Evolutionary conservation across 805 yeast species (phyloP), one percentile per base, ranked within the genome.

Genomic region (Cyberlindnera maritima): DNA sequence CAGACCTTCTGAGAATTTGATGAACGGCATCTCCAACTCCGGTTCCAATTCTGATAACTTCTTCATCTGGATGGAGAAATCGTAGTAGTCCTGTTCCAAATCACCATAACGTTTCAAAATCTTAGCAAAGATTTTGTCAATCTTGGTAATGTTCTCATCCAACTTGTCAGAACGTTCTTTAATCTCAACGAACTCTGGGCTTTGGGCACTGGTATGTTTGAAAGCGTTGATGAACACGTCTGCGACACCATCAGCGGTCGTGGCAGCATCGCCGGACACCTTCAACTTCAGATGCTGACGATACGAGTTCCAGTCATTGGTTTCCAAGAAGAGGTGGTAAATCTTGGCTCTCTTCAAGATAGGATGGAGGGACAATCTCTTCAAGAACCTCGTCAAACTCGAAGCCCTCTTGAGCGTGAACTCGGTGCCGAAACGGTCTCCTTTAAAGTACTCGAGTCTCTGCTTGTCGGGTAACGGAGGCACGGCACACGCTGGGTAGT

Each of bases 391-490:
- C 55, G 84, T 81, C 37, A 92, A 71, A 4, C 97, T 87, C 39
- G 83, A 80, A 3, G 95, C 83, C 56, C 99, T 72, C 62, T 88
- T 87, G 50, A 75, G 72, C 0, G 96, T 92, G 65, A 94, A 94
- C 48, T 87, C 90, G 13, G 79, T 74, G 23, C 92, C 81, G 63
- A 92, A 92, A 33, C 98, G 74, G 58, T 92, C 97, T 11, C 99
- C 98, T 33, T 95, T 90, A 43, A 92, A 75, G 66, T 94, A 92
- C 63, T 92, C 96, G 57, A 92, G 72, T 50, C 96, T 79, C 69
- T 87, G 88, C 65, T 90, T 91, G 52, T 92, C 95, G 0, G 99
- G 99, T 44, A 92, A 72, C 13, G 98, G 97, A 1, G 99, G 99
- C 0, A 92, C 80, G 13, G 94, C 79, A 49, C 88, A 75, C 4